Base-by-base conservation (phyloP, 1,284 basidiomycete genomes). In the Cutaneotrichosporon cyanovorans region DNA sequence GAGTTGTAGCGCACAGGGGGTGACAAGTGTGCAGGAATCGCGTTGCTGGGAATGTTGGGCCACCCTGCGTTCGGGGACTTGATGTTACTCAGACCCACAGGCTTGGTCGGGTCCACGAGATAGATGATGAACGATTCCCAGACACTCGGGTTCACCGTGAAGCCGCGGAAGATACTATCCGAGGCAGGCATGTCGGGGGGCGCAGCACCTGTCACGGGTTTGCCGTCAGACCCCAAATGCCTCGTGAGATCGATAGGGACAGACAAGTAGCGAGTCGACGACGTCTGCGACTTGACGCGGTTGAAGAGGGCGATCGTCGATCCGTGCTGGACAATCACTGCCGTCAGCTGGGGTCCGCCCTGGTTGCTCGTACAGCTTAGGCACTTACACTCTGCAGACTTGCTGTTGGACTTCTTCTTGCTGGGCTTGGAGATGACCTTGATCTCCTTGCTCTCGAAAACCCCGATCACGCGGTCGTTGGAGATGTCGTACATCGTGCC, bases 401-500 rank as follows among this genome's bases (percentile, higher is more conserved):
- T 90, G 52, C 84, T 85, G 66, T 83, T 89, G 68, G 91, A 87
- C 60, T 89, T 79, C 77, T 96, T 96, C 77, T 96, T 95, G 76
- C 85, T 88, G 3, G 89, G 89, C 69, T 93, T 93, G 71, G 85
- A 87, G 72, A 97, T 96, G 60, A 97, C 87, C 72, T 93, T 93
- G 78, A 97, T 96, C 28, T 91, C 84, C 42, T 85, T 83, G 59
- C 85, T 87, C 45, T 86, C 82, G 75, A 93, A 92, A 21, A 82
- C 78, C 37, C 88, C 87, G 60, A 96, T 80, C 46, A 90, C 76
- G 34, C 56, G 50, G 9, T 59, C 85, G 76, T 73, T 87, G 79
- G 57, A 81, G 78, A 71, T 84, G 82, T 61, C 86, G 78, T 52
- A 84, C 85, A 61, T 40, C 4, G 56, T 60, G 49, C 59, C 62